Evolutionary conservation across 2,329 filamentous ascomycete genomes (phyloP), one percentile per base, ranked within the genome.

Genomic region (Pyrenophora graminea): DNA sequence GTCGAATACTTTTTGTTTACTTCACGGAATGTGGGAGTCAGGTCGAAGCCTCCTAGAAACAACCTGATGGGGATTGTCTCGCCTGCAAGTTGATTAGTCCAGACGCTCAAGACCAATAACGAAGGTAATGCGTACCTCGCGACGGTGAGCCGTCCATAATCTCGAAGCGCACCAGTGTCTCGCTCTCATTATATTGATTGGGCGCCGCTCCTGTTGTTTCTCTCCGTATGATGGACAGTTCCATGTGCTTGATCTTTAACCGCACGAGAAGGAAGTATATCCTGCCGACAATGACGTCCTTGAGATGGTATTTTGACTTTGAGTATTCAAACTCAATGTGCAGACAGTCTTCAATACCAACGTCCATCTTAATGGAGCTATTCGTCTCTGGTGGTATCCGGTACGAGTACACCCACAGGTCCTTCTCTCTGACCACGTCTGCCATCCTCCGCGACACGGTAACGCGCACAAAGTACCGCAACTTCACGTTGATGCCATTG

Each of bases 1-100:
- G 93, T 97, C 21, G 93, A 97, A 76, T 96, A 99, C 78, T 99
- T 99, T 82, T 99, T 99, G 84, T 99, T 99, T 63, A 99, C 95
- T 74, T 99, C 94, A 56, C 94, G 89, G 84, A 99, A 99, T 10
- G 94, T 99, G 13, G 94, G 94, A 4, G 94, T 99, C 57, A 99
- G 78, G 75, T 99, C 95, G 73, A 99, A 99, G 45, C 94, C 94
- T 55, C 94, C 94, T 8, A 99, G 85, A 84, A 99, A 99, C 48
- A 99, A 82, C 64, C 94, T 85, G 69, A 99, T 99, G 18, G 94
- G 94, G 56, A 99, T 99, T 2, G 94, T 97, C 76, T 90, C 87
- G 68, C 87, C 85, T 86, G 59, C 48, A 39, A 40, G 6, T 6
- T 12, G 33, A 60, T 74, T 37, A 74, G 68, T 36, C n/a, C 25